Evolutionary conservation across 495 filamentous ascomycete species (phyloP).

Genomic region (Talaromyces adpressus): DNA sequence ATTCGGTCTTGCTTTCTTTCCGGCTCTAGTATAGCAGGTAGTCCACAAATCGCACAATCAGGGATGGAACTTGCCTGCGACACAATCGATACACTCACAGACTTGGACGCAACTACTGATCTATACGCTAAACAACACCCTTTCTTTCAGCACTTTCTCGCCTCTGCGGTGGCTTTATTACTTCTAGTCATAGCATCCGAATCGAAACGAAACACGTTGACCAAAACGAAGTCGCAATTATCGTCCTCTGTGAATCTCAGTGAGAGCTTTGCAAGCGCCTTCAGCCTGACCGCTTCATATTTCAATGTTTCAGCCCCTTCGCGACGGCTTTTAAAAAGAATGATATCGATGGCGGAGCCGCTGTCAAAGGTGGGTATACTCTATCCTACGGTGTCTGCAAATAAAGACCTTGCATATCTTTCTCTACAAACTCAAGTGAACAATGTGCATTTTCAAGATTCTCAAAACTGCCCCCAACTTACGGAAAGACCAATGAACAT

Average conservation of each 20-base stretch:
- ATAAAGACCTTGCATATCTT: background rate
- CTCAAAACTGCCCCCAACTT: background rate
- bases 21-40: slow-evolving; percentile 48
- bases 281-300: background rate
- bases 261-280: background rate
- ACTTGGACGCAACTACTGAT: slow-evolving; percentile 52
- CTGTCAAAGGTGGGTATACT: background rate
- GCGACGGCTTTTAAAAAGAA: background rate
- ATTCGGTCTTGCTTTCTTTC: slow-evolving; percentile 57
- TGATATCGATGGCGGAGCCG: background rate
- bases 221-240: too few relatives aligned
- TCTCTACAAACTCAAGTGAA: background rate
- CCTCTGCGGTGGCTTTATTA: slow-evolving; percentile 55
- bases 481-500: background rate
- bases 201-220: background rate
- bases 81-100: slow-evolving; percentile 52
- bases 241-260: background rate
- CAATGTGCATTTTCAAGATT: background rate
- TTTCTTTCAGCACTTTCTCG: slow-evolving; percentile 60
- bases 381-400: background rate
- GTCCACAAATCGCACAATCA: slow-evolving; percentile 44
- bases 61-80: slow-evolving; percentile 58
- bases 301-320: background rate
- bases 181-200: slow-evolving; percentile 50
- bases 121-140: slow-evolving; percentile 59